A percentile compares a stretch with the other conserved stretches of the same genome.
Evolutionary conservation across 1,284 basidiomycete species (phyloP).

Genomic region (Amylostereum areolatum): DNA sequence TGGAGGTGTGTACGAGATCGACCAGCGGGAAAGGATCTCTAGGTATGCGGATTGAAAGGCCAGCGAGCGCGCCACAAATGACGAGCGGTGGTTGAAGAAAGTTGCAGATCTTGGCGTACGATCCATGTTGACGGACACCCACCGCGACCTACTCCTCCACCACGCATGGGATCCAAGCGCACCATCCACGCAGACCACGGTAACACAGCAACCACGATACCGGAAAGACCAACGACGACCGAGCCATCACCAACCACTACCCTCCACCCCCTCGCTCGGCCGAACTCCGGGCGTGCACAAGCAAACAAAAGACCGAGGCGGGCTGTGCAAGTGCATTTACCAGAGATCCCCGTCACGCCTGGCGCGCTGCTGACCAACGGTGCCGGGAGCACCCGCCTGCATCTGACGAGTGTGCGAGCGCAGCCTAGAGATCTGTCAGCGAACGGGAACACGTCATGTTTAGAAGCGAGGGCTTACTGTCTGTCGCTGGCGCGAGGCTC

Average conservation of each 20-base stretch:
- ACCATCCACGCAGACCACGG: constrained; percentile 22
- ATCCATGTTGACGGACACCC: not conserved
- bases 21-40: not conserved
- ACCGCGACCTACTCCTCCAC: not conserved
- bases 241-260: constrained; percentile 36
- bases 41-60: constrained; percentile 10
- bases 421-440: constrained; percentile 42
- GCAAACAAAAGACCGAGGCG: constrained; percentile 14
- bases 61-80: constrained; percentile 1
- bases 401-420: constrained; percentile 80
- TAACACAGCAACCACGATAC: constrained; percentile 19
- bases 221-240: constrained; percentile 37
- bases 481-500: constrained; percentile 70
- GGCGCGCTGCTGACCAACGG: constrained; percentile 54
- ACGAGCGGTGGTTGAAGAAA: constrained; percentile 3
- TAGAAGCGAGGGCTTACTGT: constrained; percentile 52
- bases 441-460: constrained; percentile 15
- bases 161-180: constrained; percentile 23
- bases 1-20: constrained; percentile 15
- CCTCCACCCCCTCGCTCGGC: constrained; percentile 59
- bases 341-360: constrained; percentile 67
- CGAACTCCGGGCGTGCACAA: constrained; percentile 47
- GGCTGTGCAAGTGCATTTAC: constrained; percentile 42
- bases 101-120: not conserved
- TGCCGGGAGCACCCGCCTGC: constrained; percentile 48